Percentiles rank a stretch among this genome's conserved stretches.
Conservation (phyloP, 345 rosid species). For the Boechera stricta region DNA sequence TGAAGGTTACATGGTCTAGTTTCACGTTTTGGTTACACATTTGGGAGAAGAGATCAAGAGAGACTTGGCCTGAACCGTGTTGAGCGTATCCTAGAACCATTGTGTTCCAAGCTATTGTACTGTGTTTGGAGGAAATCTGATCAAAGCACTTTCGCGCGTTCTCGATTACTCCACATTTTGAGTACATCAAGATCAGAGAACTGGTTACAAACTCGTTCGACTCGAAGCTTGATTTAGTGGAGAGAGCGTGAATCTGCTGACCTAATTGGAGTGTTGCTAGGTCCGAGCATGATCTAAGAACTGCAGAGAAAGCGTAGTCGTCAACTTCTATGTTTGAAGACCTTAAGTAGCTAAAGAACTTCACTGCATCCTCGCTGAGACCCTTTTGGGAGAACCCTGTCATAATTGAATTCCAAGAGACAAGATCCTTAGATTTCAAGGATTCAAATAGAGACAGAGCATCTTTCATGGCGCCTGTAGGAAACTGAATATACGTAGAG, state of each 20-base stretch:
- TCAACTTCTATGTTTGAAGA: slow-evolving; percentile 56
- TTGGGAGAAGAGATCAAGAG: slow-evolving; percentile 61
- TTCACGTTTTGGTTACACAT: slow-evolving; percentile 63
- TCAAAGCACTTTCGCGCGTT: slow-evolving; percentile 65
- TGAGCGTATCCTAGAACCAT: slow-evolving; percentile 82
- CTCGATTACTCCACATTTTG: slow-evolving; percentile 73
- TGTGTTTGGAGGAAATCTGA: slow-evolving; percentile 50
- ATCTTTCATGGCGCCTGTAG: slow-evolving; percentile 56
- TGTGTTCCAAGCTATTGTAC: slow-evolving; percentile 71
- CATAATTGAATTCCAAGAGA: slow-evolving; percentile 78
- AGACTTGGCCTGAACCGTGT: slow-evolving; percentile 63
- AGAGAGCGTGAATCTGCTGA: slow-evolving; percentile 64
- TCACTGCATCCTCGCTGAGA: slow-evolving; percentile 59
- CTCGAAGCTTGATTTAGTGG: slow-evolving; percentile 61
- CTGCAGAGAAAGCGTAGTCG: slow-evolving; percentile 75
- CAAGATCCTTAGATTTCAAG: slow-evolving; percentile 63
- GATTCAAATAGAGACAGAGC: slow-evolving; percentile 57
- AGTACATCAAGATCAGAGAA: slow-evolving; percentile 77
- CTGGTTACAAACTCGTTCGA: slow-evolving; percentile 74
- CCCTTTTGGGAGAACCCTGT: slow-evolving; percentile 71
- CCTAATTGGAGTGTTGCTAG: slow-evolving; percentile 74
- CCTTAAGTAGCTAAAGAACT: slow-evolving; percentile 59
- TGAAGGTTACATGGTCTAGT: slow-evolving; percentile 74
- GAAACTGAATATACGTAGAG: slow-evolving; percentile 63
- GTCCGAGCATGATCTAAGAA: slow-evolving; percentile 77